Conservation (phyloP, 2,329 filamentous ascomycete species). For the Byssothecium circinans region DNA sequence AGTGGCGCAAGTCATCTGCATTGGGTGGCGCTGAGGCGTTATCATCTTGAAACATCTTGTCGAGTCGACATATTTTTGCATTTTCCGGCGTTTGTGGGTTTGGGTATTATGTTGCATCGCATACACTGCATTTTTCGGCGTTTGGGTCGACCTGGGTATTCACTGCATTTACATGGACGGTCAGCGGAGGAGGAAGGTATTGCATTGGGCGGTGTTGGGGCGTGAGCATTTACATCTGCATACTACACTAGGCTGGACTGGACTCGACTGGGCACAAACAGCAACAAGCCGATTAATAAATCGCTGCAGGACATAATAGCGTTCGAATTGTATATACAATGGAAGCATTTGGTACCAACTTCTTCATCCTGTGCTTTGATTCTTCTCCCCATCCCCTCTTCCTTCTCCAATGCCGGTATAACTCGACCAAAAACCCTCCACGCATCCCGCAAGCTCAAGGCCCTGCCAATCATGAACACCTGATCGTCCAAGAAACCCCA, state of each 20-base stretch:
- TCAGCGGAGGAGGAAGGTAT: not conserved
- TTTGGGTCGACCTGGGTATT: conserved; percentile 7
- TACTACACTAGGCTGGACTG: not conserved
- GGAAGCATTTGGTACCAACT: no score
- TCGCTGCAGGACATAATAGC: conserved; percentile 10
- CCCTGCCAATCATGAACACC: no score
- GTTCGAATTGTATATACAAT: no score
- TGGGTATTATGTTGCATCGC: conserved; percentile 10
- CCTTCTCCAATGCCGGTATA: no score
- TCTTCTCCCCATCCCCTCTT: no score
- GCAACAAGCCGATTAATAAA: conserved; percentile 1
- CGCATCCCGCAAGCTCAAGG: no score
- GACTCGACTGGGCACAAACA: not conserved
- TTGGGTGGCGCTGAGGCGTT: conserved; percentile 30
- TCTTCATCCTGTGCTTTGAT: no score
- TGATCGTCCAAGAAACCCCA: no score
- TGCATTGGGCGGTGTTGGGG: conserved; percentile 33
- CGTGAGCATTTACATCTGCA: conserved; percentile 31
- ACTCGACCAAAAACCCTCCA: no score
- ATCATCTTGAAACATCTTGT: conserved; percentile 1
- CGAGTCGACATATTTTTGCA: not conserved
- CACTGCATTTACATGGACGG: conserved; percentile 10
- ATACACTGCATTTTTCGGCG: conserved; percentile 20
- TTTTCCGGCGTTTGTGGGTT: conserved; percentile 24
- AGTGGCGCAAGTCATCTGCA: conserved; percentile 21